Conservation (phyloP, 352 stramenopile genomes). For the Phytophthora aleatoria region DNA sequence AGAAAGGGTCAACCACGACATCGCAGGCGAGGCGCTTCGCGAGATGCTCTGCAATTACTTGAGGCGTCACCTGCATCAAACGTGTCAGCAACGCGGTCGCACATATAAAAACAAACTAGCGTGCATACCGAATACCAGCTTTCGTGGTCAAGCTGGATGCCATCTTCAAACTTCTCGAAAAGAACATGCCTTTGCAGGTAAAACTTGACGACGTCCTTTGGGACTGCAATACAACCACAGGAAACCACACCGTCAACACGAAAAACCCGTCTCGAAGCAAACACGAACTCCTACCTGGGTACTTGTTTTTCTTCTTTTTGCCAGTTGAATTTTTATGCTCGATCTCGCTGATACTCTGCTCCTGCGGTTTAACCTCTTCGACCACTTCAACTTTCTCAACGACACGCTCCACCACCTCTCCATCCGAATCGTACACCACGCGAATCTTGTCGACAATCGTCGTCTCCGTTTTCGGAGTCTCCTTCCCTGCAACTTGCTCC, state of each 20-base stretch:
- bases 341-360: slow-evolving; percentile 15
- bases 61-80: slow-evolving; percentile 77
- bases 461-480: slow-evolving; percentile 16
- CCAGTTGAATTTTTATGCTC: slow-evolving; percentile 20
- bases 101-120: too few relatives aligned
- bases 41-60: slow-evolving; percentile 90
- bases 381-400: slow-evolving; percentile 48
- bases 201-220: slow-evolving; percentile 83
- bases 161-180: slow-evolving; percentile 92
- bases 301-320: slow-evolving; percentile 34
- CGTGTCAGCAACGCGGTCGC: not conserved
- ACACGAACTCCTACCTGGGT: slow-evolving; percentile 34
- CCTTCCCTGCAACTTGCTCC: slow-evolving; percentile 1
- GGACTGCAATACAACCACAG: slow-evolving; percentile 29
- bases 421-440: slow-evolving; percentile 71
- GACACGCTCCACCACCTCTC: slow-evolving; percentile 50
- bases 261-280: not conserved
- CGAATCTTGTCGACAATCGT: slow-evolving; percentile 58
- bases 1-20: slow-evolving; percentile 92
- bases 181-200: slow-evolving; percentile 88
- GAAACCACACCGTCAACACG: not conserved
- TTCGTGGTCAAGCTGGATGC: slow-evolving; percentile 92
- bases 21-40: slow-evolving; percentile 79
- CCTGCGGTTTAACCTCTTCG: slow-evolving; percentile 7
- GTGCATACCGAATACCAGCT: slow-evolving; percentile 88